phyloP scores from a whole-genome alignment of 2,329 filamentous ascomycete species.

The Scytalidium sp. region DNA sequence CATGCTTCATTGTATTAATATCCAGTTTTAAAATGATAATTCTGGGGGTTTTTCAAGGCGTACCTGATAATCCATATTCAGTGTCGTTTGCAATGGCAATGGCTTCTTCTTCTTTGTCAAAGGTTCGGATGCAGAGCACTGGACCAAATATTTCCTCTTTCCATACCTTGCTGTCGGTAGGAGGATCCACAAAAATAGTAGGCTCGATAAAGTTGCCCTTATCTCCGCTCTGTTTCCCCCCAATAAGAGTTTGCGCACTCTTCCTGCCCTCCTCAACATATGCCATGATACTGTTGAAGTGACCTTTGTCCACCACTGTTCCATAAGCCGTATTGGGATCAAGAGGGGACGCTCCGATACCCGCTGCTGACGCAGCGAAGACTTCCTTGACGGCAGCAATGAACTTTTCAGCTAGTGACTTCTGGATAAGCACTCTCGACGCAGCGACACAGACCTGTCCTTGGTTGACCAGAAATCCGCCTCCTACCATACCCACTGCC shows the following conservation, averaged over 20 bases:
- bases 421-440: conserved; percentile 66
- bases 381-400: conserved; percentile 32
- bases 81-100: conserved; percentile 59
- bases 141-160: conserved; percentile 60
- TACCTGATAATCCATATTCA: conserved; percentile 33
- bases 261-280: conserved; percentile 16
- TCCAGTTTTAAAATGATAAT: no score
- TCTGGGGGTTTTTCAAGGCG: no score
- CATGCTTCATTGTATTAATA: background rate
- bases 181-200: conserved; percentile 15
- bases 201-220: conserved; percentile 18
- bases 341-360: background rate
- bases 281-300: conserved; percentile 17
- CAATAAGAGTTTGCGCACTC: conserved; percentile 8
- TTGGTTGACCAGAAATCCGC: conserved; percentile 60
- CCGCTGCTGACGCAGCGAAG: background rate
- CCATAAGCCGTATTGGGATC: background rate
- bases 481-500: conserved; percentile 39
- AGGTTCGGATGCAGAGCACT: conserved; percentile 49
- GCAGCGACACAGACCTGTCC: conserved; percentile 75
- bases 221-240: conserved; percentile 9
- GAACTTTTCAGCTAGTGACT: conserved; percentile 55
- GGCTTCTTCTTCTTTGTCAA: conserved; percentile 53
- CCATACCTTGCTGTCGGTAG: conserved; percentile 2
- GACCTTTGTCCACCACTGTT: conserved; percentile 8